phyloP scores from a whole-genome alignment of 1,139 yeast species.

The Debaryomyces fabryi region DNA sequence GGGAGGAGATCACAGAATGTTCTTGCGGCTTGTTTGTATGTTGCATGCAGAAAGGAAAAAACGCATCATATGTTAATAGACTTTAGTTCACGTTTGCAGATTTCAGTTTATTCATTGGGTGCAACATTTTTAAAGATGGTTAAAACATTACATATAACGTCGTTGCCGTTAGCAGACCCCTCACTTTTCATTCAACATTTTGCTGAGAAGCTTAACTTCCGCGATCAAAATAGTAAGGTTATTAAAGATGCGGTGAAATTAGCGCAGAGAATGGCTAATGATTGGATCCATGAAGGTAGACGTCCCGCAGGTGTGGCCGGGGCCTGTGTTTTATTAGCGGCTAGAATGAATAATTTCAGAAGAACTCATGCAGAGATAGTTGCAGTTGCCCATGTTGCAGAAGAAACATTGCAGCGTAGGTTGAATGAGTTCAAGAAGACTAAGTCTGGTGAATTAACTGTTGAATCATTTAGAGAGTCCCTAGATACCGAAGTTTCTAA shows the following conservation, averaged over 20 bases:
- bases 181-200: constrained; percentile 91
- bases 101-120: constrained; percentile 91
- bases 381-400: constrained; percentile 94
- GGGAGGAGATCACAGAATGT: constrained; percentile 95
- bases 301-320: constrained; percentile 99
- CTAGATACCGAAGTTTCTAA: constrained; percentile 50
- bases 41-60: constrained; percentile 88
- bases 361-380: constrained; percentile 93
- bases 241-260: constrained; percentile 83
- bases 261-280: constrained; percentile 89
- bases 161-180: constrained; percentile 90
- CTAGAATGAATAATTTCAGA: constrained; percentile 93
- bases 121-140: constrained; percentile 94
- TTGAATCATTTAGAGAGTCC: constrained; percentile 65
- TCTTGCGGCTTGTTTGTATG: constrained; percentile 89
- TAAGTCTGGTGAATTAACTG: constrained; percentile 70
- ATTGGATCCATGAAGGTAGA: constrained; percentile 96
- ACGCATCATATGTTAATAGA: constrained; percentile 96
- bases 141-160: constrained; percentile 71
- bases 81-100: constrained; percentile 85
- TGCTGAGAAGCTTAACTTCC: constrained; percentile 83
- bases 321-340: constrained; percentile 89
- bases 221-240: constrained; percentile 69
- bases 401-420: constrained; percentile 87
- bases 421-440: constrained; percentile 86